Conservation (phyloP, 192 early-diverging fungal species). For the Backusella tarrabulga region DNA sequence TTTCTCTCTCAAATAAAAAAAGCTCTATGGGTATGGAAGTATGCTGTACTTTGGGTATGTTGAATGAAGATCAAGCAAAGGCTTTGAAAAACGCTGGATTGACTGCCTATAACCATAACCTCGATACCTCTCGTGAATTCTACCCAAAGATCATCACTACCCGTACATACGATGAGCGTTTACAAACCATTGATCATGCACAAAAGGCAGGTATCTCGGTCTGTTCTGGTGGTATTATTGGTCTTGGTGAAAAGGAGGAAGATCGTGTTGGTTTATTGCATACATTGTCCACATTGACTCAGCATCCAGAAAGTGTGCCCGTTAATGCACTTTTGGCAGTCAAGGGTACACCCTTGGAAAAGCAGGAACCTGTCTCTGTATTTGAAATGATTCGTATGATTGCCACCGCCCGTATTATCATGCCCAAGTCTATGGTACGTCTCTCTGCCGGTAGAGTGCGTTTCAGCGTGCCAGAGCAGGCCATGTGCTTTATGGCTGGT, state of each 20-base stretch:
- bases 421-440: constrained; percentile 78
- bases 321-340: constrained; percentile 82
- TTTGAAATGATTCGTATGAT: constrained; percentile 87
- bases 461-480: constrained; percentile 62
- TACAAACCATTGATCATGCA: constrained; percentile 70
- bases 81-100: constrained; percentile 79
- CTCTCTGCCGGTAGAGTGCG: constrained; percentile 75
- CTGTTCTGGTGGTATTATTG: constrained; percentile 86
- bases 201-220: constrained; percentile 77
- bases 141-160: constrained; percentile 81
- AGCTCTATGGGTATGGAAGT: constrained; percentile 86
- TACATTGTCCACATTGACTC: constrained; percentile 65
- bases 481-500: constrained; percentile 79
- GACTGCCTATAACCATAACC: constrained; percentile 87
- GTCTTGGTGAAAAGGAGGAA: constrained; percentile 67
- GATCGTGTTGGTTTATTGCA: constrained; percentile 78
- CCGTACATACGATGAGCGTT: constrained; percentile 74
- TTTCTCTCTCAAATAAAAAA: neutral
- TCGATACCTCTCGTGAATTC: constrained; percentile 78
- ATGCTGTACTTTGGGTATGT: constrained; percentile 84
- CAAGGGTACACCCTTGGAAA: constrained; percentile 74
- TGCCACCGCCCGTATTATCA: constrained; percentile 76
- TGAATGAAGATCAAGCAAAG: constrained; percentile 69
- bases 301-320: constrained; percentile 79
- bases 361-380: constrained; percentile 76